phyloP scores from a whole-genome alignment of 164 flowering plant genomes.

The Houttuynia cordata region DNA sequence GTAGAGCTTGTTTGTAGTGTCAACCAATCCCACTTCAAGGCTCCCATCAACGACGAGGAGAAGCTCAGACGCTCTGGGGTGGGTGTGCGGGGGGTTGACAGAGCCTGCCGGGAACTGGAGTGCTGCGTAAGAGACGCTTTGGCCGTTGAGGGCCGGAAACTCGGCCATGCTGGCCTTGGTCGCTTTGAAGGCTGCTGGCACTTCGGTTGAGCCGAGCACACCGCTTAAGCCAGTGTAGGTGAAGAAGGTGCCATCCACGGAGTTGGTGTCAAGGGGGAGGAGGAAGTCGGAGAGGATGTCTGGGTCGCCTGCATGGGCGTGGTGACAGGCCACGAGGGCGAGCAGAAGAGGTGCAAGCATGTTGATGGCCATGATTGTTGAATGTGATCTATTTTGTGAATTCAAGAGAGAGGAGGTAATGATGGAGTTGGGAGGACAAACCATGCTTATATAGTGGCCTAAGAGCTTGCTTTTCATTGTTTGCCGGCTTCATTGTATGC shows the following conservation, averaged over 20 bases:
- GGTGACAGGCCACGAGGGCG: too few relatives aligned
- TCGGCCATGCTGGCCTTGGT: conserved; percentile 20
- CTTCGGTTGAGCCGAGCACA: too few relatives aligned
- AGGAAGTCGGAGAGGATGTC: conserved; percentile 15
- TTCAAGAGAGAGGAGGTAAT: too few relatives aligned
- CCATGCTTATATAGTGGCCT: too few relatives aligned
- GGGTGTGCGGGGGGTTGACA: conserved; percentile 24
- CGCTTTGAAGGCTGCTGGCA: conserved; percentile 15
- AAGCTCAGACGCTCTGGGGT: conserved; percentile 28
- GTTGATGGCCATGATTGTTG: conserved; percentile 6
- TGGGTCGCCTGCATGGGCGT: conserved; percentile 17
- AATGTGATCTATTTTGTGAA: too few relatives aligned
- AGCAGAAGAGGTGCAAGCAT: background rate
- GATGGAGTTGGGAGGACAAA: too few relatives aligned
- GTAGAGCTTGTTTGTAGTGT: conserved; percentile 16
- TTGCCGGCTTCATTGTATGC: too few relatives aligned
- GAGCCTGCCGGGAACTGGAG: conserved; percentile 15
- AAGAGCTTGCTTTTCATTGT: too few relatives aligned
- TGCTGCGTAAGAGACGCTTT: conserved; percentile 20
- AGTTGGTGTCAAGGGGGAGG: conserved; percentile 5
- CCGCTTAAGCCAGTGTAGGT: conserved; percentile 23
- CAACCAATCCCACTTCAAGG: conserved; percentile 17
- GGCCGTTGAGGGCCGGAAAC: conserved; percentile 22
- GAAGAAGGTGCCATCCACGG: conserved; percentile 15
- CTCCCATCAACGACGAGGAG: conserved; percentile 11